Percentiles rank a stretch among this genome's conserved stretches.
Conservation (phyloP, 73 alveolate species). For the Tetrahymena thermophila region DNA sequence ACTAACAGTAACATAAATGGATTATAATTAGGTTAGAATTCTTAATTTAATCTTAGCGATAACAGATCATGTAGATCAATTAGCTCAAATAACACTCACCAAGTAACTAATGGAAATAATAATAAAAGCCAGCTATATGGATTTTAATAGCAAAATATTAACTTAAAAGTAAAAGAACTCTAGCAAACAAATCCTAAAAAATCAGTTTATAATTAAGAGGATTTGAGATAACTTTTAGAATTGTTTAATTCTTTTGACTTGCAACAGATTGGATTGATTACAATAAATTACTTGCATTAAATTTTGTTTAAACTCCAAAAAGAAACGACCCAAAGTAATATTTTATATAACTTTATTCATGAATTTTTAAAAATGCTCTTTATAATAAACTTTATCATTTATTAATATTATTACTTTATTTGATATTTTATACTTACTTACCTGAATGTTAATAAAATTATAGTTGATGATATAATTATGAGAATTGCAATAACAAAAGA, state of each 20-base stretch:
- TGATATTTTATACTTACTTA: not conserved
- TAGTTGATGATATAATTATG: not conserved
- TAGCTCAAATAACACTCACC: not conserved
- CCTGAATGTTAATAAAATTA: not conserved
- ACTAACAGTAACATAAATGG: not conserved
- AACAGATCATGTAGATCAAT: not conserved
- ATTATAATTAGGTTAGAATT: not conserved
- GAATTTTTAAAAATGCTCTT: not conserved
- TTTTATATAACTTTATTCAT: not conserved
- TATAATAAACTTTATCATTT: no score
- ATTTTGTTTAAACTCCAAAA: not conserved
- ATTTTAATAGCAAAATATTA: not conserved
- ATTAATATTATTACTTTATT: not conserved
- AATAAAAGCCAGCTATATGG: not conserved
- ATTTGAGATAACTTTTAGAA: not conserved
- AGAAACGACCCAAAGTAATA: not conserved
- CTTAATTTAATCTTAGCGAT: not conserved
- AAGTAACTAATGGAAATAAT: not conserved
- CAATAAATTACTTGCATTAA: not conserved
- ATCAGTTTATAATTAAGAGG: not conserved
- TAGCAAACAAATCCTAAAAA: not conserved
- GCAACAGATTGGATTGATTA: not conserved
- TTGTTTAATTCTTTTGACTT: not conserved
- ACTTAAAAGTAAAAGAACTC: not conserved
- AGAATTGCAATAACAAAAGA: constrained; percentile 17